Conservation (phyloP, 345 rosid genomes). For the Acer saccharum region DNA sequence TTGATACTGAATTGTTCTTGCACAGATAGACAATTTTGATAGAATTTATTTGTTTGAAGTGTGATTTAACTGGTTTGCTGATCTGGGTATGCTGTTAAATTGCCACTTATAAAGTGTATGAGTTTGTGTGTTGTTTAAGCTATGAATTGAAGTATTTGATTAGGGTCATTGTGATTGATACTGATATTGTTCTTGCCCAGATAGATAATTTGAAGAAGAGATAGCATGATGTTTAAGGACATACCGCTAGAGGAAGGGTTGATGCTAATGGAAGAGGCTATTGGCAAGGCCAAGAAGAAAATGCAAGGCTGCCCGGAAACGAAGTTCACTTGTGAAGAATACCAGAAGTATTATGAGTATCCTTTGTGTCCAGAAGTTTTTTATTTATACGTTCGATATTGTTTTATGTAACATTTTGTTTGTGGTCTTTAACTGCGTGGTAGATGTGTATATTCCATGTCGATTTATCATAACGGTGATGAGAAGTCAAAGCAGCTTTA, state of each 20-base stretch:
- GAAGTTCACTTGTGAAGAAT: constrained; percentile 31
- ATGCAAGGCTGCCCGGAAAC: constrained; percentile 31
- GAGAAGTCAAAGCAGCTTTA: constrained; percentile 22
- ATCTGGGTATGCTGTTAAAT: background rate
- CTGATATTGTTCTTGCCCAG: constrained; percentile 7
- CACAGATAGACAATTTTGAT: constrained; percentile 8
- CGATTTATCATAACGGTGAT: constrained; percentile 12
- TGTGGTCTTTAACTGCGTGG: constrained; percentile 19
- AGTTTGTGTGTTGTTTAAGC: background rate
- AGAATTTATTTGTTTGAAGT: background rate
- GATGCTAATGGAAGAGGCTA: constrained; percentile 30
- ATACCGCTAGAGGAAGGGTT: constrained; percentile 28
- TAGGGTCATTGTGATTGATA: background rate
- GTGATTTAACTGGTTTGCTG: background rate
- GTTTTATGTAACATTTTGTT: background rate
- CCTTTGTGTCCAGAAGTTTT: constrained; percentile 22
- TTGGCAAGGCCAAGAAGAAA: constrained; percentile 28
- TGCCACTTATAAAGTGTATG: background rate
- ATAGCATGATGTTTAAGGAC: constrained; percentile 19
- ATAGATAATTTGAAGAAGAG: constrained; percentile 10
- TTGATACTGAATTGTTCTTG: background rate
- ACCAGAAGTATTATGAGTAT: constrained; percentile 28
- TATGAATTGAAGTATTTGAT: background rate
- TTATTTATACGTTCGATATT: background rate
- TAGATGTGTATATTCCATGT: constrained; percentile 34